Evolutionary conservation across 1,139 yeast species (phyloP), one percentile per base, ranked within the genome.

Genomic region (Pichia sp.): DNA sequence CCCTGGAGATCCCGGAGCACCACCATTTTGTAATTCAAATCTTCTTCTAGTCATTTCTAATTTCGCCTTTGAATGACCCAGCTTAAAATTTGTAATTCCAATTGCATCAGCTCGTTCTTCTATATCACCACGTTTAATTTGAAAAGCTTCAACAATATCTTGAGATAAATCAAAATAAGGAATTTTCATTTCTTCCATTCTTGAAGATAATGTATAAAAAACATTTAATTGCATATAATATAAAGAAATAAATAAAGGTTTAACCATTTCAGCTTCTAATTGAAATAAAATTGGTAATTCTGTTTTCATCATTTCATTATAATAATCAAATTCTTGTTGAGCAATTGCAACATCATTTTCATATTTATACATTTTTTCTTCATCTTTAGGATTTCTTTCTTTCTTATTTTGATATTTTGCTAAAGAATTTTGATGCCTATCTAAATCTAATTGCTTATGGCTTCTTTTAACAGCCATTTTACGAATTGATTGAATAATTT

Each of bases 201-300:
- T 76, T 59, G 76, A 83, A 70, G 86, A 90, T 52, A 92, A 71
- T 0, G 97, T 89, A 72, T 92, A 92, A 67, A 89, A 92, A 50
- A 92, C 87, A 70, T 92, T 92, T 69, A 92, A 76, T 69, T 92
- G 99, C 97, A 94, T 92, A 73, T 82, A 92, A 69, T 92, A 92
- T 65, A 92, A 82, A 49, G 94, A 82, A 56, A 90, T 95, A 68
- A 92, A 94, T 59, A 92, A 71, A 11, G 98, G 98, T 60, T 80
- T 82, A 62, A 92, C 90, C 63, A 92, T 87, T 57, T 89, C 95
- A 9, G 89, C 85, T 67, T 92, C 97, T 67, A 92, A 73, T 57
- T 78, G 80, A 65, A 92, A 92, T 62, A 92, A 71, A 41, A 83
- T 69, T 22, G 98, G 98, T 52, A 92, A 72, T 63, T 92, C 97